Evolutionary conservation across 2,329 filamentous ascomycete genomes (phyloP).

Genomic region (Pestalotiopsis sp.): DNA sequence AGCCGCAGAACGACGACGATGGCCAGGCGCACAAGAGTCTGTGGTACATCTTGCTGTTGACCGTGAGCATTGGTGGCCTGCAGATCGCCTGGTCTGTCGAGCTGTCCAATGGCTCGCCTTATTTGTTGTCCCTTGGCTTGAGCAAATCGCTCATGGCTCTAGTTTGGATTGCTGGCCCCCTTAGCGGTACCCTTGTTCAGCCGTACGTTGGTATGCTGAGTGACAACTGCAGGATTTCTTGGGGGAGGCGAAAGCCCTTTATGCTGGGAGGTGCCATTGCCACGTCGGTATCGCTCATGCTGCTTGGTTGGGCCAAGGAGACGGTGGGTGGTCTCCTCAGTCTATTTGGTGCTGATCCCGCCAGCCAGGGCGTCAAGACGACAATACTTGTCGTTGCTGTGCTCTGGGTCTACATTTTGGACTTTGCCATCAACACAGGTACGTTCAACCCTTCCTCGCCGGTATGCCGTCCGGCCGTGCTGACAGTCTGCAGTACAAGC

Average conservation of each 20-base stretch:
- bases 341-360: constrained; percentile 70
- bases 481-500: constrained; percentile 69
- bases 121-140: constrained; percentile 76
- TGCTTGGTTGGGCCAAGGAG: constrained; percentile 74
- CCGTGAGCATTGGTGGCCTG: constrained; percentile 82
- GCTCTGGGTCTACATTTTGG: constrained; percentile 83
- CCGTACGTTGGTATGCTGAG: constrained; percentile 82
- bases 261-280: constrained; percentile 72
- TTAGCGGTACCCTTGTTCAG: constrained; percentile 78
- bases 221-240: constrained; percentile 72
- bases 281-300: constrained; percentile 68
- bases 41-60: constrained; percentile 85
- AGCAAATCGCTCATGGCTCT: constrained; percentile 82
- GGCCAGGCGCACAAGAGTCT: constrained; percentile 69
- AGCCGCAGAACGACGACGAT: constrained; percentile 34
- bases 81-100: constrained; percentile 97
- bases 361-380: constrained; percentile 64
- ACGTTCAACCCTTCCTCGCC: constrained; percentile 27
- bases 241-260: constrained; percentile 81
- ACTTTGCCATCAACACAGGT: constrained; percentile 94
- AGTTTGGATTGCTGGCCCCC: constrained; percentile 81
- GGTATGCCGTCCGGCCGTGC: background rate
- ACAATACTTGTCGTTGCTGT: constrained; percentile 79
- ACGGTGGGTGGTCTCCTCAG: constrained; percentile 68
- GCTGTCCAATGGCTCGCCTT: constrained; percentile 88